A percentile compares a stretch with the other conserved stretches of the same genome.
These are phyloP conservation scores for Leucoagaricus sp. DNA, from an alignment of 1,284 basidiomycete genomes.

Conservation along the genomic window DNA sequence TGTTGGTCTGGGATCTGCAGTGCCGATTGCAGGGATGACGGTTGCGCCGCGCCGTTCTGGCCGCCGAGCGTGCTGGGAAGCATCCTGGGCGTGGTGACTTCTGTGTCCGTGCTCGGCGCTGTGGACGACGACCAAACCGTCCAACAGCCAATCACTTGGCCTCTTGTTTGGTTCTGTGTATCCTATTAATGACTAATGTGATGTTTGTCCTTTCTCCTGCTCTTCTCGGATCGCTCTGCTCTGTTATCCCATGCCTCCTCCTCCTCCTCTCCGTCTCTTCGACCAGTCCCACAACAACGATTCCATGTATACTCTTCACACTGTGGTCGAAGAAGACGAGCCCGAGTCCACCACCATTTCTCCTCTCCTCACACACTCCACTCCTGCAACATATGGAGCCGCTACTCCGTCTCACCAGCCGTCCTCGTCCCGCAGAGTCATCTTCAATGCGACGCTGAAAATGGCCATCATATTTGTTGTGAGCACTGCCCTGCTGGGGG, in stretches of 20 bases:
- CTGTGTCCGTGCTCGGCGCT: constrained; percentile 29
- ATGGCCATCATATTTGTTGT: constrained; percentile 77
- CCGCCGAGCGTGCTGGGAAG: constrained; percentile 31
- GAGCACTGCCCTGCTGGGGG: constrained; percentile 70
- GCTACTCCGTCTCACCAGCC: constrained; percentile 42
- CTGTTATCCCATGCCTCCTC: constrained; percentile 17
- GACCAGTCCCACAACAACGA: constrained; percentile 37
- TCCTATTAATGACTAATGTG: constrained; percentile 9
- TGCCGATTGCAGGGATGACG: constrained; percentile 56
- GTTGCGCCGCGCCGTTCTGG: constrained; percentile 28
- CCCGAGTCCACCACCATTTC: constrained; percentile 29
- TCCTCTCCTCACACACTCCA: constrained; percentile 39
- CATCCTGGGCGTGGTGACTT: constrained; percentile 27
- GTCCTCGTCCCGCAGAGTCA: constrained; percentile 52
- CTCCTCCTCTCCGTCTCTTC: constrained; percentile 15
- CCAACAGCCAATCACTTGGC: constrained; percentile 9
- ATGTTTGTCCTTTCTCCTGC: constrained; percentile 11
- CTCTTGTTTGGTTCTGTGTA: constrained; percentile 3
- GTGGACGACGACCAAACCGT: constrained; percentile 26
- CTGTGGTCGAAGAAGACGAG: constrained; percentile 41
- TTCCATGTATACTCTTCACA: constrained; percentile 67
- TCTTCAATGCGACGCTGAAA: constrained; percentile 81
- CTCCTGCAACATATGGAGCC: constrained; percentile 53
- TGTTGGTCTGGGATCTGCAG: constrained; percentile 63
- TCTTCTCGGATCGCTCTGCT: constrained; percentile 4